These are phyloP conservation scores for Articulospora tetracladia DNA, from an alignment of 495 filamentous ascomycete genomes.

Conservation along the genomic window DNA sequence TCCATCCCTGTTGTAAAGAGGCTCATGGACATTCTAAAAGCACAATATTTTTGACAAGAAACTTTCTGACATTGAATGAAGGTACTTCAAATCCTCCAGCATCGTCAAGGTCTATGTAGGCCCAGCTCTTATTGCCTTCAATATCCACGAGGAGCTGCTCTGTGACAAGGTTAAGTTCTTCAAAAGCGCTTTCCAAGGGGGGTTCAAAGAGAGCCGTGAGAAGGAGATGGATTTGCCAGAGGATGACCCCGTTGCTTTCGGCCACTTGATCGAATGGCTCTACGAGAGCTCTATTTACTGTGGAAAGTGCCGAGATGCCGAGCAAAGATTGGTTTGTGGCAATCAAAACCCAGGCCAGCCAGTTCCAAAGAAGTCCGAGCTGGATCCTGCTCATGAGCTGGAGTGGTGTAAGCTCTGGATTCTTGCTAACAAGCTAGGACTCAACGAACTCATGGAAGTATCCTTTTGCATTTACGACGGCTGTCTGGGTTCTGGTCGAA, in stretches of 20 bases:
- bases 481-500: neutral
- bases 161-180: slow-evolving; percentile 5
- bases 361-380: no score
- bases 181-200: neutral
- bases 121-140: no score
- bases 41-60: no score
- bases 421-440: neutral
- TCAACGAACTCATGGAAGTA: neutral
- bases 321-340: no score
- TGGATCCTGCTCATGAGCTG: slow-evolving; percentile 6
- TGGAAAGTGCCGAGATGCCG: neutral
- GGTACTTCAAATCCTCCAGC: no score
- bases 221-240: slow-evolving; percentile 1
- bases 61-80: no score
- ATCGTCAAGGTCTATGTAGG: no score
- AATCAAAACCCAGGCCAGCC: no score
- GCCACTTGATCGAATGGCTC: neutral
- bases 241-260: slow-evolving; percentile 1
- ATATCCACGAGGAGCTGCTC: slow-evolving; percentile 5
- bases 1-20: no score
- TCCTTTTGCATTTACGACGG: neutral
- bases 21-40: no score
- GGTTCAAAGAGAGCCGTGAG: neutral
- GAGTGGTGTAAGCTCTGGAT: slow-evolving; percentile 1
- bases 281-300: neutral